Base-by-base conservation (phyloP, 2,329 filamentous ascomycete genomes). In the Triangularia verruculosa region DNA sequence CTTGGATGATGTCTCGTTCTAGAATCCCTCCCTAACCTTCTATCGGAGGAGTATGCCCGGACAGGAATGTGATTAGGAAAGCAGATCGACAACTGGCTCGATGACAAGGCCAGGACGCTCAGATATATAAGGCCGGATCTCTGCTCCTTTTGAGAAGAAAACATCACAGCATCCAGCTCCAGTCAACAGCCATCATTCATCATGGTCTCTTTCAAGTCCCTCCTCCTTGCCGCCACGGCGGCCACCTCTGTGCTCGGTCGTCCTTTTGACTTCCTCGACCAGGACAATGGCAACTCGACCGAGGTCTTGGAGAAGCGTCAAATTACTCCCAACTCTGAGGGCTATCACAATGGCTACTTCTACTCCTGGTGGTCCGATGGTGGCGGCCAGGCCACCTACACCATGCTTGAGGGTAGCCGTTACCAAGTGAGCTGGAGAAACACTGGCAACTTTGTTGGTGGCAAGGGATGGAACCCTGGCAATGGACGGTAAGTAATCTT, bases 301-400 rank as follows among this genome's bases (percentile, higher is more conserved):
- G 63, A 63, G 24, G 12, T 34, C n/a, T 52, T 72, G 20, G 64
- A 72, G 61, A 61, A 67, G 63, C 64, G 66, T 68, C 65, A 68
- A 64, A 64, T 76, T 28, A 82, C 82, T 22, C 71, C 78, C 58
- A 82, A 77, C 68, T 74, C 75, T 11, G 80, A 78, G 15, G 84
- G 84, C 51, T 80, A 76, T 17, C 77, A 82, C 74, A 82, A 83
- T 67, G 83, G 83, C 59, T 87, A 80, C 77, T 87, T 81, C 76
- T 87, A 85, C 74, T 84, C 82, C 7, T 86, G 79, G 77, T 88
- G 83, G 83, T 83, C 80, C 61, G 83, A 86, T 65, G 80, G 80
- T 12, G 77, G 75, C 20, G 79, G 77, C 56, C 68, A 75, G 30
- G 82, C 81, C 2, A 82, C 76, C 53, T 87, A 86, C 76, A 83